phyloP scores from a whole-genome alignment of 768 basidiomycete genomes.

The Tremella yokohamensis region DNA sequence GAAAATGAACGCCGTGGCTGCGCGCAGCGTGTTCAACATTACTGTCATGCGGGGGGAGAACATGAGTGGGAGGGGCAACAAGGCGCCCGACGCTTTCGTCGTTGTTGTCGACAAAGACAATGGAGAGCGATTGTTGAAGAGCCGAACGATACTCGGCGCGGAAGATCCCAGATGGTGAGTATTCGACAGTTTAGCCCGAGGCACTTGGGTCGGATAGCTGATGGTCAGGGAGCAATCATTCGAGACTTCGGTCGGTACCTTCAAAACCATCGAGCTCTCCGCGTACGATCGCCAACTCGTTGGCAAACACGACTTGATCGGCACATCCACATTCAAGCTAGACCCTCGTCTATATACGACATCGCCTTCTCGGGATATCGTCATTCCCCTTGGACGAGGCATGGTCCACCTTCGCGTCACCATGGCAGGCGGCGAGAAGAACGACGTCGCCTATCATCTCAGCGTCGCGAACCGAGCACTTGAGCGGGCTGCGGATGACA shows the following conservation, averaged over 20 bases:
- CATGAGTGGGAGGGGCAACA: conserved; percentile 31
- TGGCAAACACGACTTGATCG: conserved; percentile 50
- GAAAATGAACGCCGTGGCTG: conserved; percentile 4
- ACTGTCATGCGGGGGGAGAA: conserved; percentile 43
- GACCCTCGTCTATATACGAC: conserved; percentile 36
- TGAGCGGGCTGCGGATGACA: conserved; percentile 40
- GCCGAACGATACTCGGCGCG: conserved; percentile 42
- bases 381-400: conserved; percentile 42
- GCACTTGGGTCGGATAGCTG: not conserved
- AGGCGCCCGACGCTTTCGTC: conserved; percentile 46
- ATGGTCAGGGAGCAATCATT: conserved; percentile 45
- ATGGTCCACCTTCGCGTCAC: conserved; percentile 37
- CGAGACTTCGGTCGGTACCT: conserved; percentile 34
- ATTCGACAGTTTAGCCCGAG: not conserved
- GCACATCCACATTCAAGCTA: conserved; percentile 40
- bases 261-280: conserved; percentile 37
- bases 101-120: conserved; percentile 30
- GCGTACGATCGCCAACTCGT: conserved; percentile 48
- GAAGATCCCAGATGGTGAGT: conserved; percentile 48
- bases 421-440: conserved; percentile 44
- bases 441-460: conserved; percentile 44
- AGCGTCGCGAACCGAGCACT: conserved; percentile 32
- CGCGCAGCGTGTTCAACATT: conserved; percentile 39
- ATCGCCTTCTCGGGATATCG: conserved; percentile 30
- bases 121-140: conserved; percentile 43